phyloP scores from a whole-genome alignment of 495 filamentous ascomycete genomes.

The Lichenothelia convexa region DNA sequence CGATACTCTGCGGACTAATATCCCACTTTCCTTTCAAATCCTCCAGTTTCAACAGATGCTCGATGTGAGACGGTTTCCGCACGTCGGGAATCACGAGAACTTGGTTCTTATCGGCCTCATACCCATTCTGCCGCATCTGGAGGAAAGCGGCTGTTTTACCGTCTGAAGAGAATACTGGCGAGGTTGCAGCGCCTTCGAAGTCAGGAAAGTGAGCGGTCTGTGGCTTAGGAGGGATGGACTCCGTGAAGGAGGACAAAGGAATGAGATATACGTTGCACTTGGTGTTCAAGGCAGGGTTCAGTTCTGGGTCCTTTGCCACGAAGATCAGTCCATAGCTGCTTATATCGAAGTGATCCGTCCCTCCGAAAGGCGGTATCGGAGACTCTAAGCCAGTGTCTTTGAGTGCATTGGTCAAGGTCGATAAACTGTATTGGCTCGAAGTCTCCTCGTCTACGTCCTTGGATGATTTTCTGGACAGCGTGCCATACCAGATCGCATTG shows the following conservation, averaged over 20 bases:
- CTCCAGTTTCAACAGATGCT: conserved; percentile 28
- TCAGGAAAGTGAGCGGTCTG: conserved; percentile 28
- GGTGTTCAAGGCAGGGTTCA: conserved; percentile 66
- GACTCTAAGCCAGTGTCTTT: conserved; percentile 36
- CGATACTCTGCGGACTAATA: conserved; percentile 1
- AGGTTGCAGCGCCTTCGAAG: conserved; percentile 53
- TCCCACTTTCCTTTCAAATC: conserved; percentile 10
- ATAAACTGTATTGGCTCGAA: conserved; percentile 23
- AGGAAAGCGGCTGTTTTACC: conserved; percentile 56
- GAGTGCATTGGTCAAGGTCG: conserved; percentile 38
- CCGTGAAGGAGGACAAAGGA: conserved; percentile 38
- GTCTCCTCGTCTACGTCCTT: too few species aligned
- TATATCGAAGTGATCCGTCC: conserved; percentile 40
- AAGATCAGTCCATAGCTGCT: conserved; percentile 47
- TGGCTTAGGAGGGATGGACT: conserved; percentile 5
- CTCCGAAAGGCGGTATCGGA: conserved; percentile 44
- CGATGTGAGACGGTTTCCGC: conserved; percentile 33
- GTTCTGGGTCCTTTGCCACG: conserved; percentile 62
- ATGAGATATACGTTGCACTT: conserved; percentile 62
- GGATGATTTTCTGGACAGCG: conserved; percentile 28
- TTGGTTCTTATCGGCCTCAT: conserved; percentile 77
- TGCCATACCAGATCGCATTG: conserved; percentile 55
- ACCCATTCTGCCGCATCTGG: conserved; percentile 49
- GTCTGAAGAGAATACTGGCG: conserved; percentile 58
- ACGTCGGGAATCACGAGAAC: conserved; percentile 38